Conservation (phyloP, 1,284 basidiomycete species). For the Leccinum ponderosum region DNA sequence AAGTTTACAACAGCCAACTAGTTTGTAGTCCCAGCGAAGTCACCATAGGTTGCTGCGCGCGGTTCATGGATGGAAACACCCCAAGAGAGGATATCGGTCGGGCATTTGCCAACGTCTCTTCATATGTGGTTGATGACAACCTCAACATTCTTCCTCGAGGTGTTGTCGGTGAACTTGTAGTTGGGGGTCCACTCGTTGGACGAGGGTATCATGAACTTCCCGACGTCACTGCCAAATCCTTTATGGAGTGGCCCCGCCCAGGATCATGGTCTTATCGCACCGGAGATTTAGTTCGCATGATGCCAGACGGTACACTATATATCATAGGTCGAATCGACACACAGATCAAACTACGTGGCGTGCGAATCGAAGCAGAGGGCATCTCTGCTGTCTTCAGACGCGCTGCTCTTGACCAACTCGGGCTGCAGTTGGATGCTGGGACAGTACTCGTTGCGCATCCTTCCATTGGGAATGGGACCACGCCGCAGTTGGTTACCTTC, state of each 20-base stretch:
- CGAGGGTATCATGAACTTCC: constrained; percentile 49
- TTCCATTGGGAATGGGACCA: constrained; percentile 41
- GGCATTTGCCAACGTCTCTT: constrained; percentile 38
- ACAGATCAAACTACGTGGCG: constrained; percentile 56
- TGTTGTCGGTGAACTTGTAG: constrained; percentile 50
- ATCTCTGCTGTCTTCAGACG: constrained; percentile 49
- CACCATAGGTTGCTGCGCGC: constrained; percentile 53
- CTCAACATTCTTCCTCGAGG: constrained; percentile 47
- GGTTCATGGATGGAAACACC: constrained; percentile 43
- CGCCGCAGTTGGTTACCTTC: constrained; percentile 46
- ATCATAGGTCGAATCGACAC: constrained; percentile 57
- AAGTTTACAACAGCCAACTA: constrained; percentile 1
- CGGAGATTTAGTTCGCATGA: constrained; percentile 54
- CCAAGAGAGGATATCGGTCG: constrained; percentile 48
- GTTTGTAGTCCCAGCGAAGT: constrained; percentile 41
- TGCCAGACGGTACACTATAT: constrained; percentile 52
- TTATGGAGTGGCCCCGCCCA: constrained; percentile 46
- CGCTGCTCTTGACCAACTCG: constrained; percentile 29
- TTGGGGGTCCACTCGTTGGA: constrained; percentile 53
- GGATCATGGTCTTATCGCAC: constrained; percentile 50
- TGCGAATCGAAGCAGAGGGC: constrained; percentile 55
- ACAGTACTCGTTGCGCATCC: constrained; percentile 51
- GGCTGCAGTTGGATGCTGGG: constrained; percentile 39
- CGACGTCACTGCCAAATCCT: constrained; percentile 47
- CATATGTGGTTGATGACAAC: constrained; percentile 41